These are phyloP conservation scores for Arctostaphylos glauca DNA, from an alignment of 148 eudicot species.

Conservation along the genomic window DNA sequence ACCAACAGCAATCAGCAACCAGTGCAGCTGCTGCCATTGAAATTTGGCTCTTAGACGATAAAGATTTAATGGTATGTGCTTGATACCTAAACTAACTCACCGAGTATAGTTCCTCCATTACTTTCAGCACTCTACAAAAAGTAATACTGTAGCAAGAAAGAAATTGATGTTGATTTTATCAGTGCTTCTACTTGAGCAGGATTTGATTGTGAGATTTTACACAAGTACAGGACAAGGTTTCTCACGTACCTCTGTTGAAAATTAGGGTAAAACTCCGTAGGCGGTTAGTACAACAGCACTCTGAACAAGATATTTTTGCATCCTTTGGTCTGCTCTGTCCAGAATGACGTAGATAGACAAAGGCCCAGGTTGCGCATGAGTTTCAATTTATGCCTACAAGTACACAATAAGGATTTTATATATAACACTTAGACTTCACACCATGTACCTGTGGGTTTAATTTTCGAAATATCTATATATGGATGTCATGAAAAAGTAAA, in stretches of 20 bases:
- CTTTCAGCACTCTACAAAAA: conserved; percentile 63
- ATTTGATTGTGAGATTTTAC: neutral
- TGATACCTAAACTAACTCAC: conserved; percentile 91
- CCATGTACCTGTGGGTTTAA: neutral
- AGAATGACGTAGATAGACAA: conserved; percentile 83
- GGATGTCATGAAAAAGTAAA: neutral
- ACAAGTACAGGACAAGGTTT: neutral
- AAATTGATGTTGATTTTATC: neutral
- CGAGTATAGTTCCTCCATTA: conserved; percentile 63
- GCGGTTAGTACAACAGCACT: conserved; percentile 88
- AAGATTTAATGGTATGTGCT: conserved; percentile 87
- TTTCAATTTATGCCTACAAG: conserved; percentile 83
- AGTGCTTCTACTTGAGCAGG: neutral
- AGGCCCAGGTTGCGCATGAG: conserved; percentile 78
- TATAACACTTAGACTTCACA: conserved; percentile 10
- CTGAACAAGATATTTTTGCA: conserved; percentile 64
- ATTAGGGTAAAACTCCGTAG: conserved; percentile 87
- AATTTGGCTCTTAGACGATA: conserved; percentile 71
- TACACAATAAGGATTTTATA: neutral
- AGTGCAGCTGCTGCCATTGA: conserved; percentile 85
- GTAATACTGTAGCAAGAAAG: conserved; percentile 14
- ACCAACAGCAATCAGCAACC: conserved; percentile 86
- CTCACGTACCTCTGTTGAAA: conserved; percentile 66
- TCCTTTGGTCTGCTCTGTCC: conserved; percentile 85
- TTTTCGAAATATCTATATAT: neutral